Evolutionary conservation across 352 stramenopile species (phyloP).

Genomic region (Globisporangium splendens): DNA sequence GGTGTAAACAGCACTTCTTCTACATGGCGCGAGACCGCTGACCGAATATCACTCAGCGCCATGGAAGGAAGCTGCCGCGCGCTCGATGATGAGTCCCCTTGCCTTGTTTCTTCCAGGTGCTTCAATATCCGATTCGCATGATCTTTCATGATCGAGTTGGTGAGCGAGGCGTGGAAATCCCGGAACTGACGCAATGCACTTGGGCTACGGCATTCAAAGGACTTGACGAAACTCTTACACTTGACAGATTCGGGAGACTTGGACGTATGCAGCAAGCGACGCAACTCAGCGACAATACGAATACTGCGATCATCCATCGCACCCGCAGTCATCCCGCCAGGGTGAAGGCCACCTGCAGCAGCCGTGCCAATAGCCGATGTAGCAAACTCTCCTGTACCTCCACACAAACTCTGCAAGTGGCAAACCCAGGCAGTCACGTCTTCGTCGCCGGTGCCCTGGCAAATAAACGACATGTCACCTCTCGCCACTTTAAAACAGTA

Average conservation of each 20-base stretch:
- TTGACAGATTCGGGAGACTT: constrained; percentile 69
- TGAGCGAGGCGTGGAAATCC: constrained; percentile 59
- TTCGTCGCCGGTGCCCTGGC: constrained; percentile 77
- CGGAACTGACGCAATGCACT: constrained; percentile 50
- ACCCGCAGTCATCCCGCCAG: constrained; percentile 19
- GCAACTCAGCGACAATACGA: constrained; percentile 79
- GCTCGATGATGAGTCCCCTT: constrained; percentile 19
- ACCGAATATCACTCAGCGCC: constrained; percentile 49
- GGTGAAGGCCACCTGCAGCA: constrained; percentile 30
- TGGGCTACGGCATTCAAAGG: constrained; percentile 45
- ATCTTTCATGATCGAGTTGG: constrained; percentile 57
- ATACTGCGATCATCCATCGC: constrained; percentile 68
- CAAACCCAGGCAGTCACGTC: constrained; percentile 86
- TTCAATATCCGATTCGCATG: constrained; percentile 61
- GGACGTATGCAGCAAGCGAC: constrained; percentile 70
- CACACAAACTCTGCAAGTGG: constrained; percentile 69
- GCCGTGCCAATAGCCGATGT: constrained; percentile 35
- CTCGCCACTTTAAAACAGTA: constrained; percentile 83
- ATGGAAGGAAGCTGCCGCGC: constrained; percentile 24
- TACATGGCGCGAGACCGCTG: constrained; percentile 70
- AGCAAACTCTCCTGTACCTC: constrained; percentile 32
- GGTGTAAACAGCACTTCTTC: constrained; percentile 78
- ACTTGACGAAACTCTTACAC: constrained; percentile 62
- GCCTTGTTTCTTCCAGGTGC: constrained; percentile 43
- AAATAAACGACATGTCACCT: constrained; percentile 71